Base-by-base conservation (phyloP, 345 rosid species). In the Linum tenue region DNA sequence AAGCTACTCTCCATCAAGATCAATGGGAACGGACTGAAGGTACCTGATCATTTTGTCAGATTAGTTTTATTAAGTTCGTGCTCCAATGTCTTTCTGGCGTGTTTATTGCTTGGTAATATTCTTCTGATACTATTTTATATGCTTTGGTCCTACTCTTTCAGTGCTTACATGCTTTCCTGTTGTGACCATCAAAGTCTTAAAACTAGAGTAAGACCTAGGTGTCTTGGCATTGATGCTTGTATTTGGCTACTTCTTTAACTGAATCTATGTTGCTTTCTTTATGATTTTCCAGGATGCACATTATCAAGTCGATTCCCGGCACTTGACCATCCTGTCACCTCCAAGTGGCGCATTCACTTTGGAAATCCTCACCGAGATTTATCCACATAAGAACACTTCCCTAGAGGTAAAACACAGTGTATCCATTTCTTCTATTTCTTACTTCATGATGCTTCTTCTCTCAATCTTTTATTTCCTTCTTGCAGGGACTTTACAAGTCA, bases 401-500 rank as follows among this genome's bases (percentile, higher is more conserved):
- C 77, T 91, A 58, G 99, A 94, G 77, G 97, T 94, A 64, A 78
- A 56, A 10, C 40, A 56, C 61, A 48, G 63, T 31, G 43, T 64
- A 12, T 39, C 59, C 60, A 15, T 15, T 31, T 58, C 12, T 48
- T 48, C 53, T 15, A 1, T 12, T 9, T 14, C 53, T 15, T 48
- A 48, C 3, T 48, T 48, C 40, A 9, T 3, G 14, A 48, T 48
- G 9, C 53, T 48, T 48, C 53, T 48, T 48, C 53, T 15, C 14
- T 56, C 39, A 51, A 7, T 58, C 35, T 48, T 69, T 15, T 17
- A 1, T 3, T 37, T 41, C 68, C 36, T 67, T 70, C 53, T 60
- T 62, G 31, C 64, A 91, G 99, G 99, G 96, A 62, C 97, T 95
- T 69, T 95, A 91, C 87, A 85, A 86, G 79, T 84, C 99, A 50